Base-by-base conservation (phyloP, 768 basidiomycete species). In the Myochromella boudieri region DNA sequence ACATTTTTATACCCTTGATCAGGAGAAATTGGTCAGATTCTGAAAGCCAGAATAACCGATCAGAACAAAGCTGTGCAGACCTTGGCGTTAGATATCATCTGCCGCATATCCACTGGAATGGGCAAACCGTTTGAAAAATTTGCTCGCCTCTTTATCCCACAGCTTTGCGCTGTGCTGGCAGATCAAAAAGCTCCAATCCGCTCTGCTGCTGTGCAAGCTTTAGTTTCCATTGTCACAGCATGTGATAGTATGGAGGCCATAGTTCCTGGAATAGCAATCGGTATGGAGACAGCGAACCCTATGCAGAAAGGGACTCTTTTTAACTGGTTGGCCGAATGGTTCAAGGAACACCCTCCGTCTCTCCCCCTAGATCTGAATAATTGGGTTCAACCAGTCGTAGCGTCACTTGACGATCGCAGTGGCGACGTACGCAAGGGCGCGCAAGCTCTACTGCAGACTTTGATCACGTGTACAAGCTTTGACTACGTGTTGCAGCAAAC, bases 101-200 rank as follows among this genome's bases (percentile, higher is more conserved):
- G 85, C 27, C 87, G 91, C 25, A 84, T 98, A 53, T 93, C 97
- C 6, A 81, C 77, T 2, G 95, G 93, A 2, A 98, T 99, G 92
- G 94, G 93, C 32, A 92, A 87, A 61, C 81, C 91, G 2, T 98
- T 99, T 60, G 95, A 98, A 59, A 95, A 91, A 64, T 79, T 95
- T 58, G 76, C 80, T 2, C 84, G 87, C 25, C 72, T 91, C 46
- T 87, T 94, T 57, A 79, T 81, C 7, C 65, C 81, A 0, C 84
- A 94, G 0, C 75, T 98, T 17, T 83, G 85, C 3, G 84, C 85
- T 5, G 93, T 92, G 8, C 78, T 97, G 8, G 79, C 95, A 4
- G 97, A 99, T 62, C 92, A 95, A 63, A 98, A 98, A 66, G 84
- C 88, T 6, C 84, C 83, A 15, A 86, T 91, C 37, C 85, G 97